phyloP scores from a whole-genome alignment of 2,329 filamentous ascomycete species.

The Alternaria ventricosa region DNA sequence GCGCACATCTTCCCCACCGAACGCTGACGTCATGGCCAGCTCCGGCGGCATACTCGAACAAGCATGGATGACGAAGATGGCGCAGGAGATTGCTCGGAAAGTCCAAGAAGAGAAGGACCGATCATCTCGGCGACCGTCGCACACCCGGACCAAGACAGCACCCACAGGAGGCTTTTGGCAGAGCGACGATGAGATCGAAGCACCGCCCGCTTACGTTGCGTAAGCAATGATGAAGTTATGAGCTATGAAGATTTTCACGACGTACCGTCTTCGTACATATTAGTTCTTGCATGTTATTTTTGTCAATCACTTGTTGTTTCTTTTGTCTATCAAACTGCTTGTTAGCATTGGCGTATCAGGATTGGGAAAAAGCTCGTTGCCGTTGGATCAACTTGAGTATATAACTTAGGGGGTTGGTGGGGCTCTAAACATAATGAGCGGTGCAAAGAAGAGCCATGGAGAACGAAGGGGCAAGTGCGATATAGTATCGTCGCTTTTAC shows the following conservation, averaged over 20 bases:
- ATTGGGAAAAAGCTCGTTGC: conserved; percentile 7
- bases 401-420: not conserved
- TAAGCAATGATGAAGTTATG: conserved; percentile 19
- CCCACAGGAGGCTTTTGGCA: conserved; percentile 29
- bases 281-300: conserved; percentile 2
- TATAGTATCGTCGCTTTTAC: not conserved
- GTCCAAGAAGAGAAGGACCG: conserved; percentile 84
- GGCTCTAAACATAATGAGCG: not conserved
- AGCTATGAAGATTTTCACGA: conserved; percentile 17
- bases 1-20: conserved; percentile 29
- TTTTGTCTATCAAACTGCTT: not conserved
- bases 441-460: not conserved
- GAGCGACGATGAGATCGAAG: conserved; percentile 36
- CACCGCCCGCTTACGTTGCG: conserved; percentile 45
- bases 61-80: conserved; percentile 92
- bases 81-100: conserved; percentile 84
- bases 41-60: conserved; percentile 70
- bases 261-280: not conserved
- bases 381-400: conserved; percentile 8
- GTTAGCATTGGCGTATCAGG: conserved; percentile 12
- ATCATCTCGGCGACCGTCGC: conserved; percentile 13
- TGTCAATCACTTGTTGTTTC: conserved; percentile 2
- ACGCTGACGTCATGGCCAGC: conserved; percentile 28
- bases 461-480: not conserved
- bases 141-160: conserved; percentile 11